A percentile compares a stretch with the other conserved stretches of the same genome.
phyloP scores from a whole-genome alignment of 2,329 filamentous ascomycete species.

The Diaporthe velutina region DNA sequence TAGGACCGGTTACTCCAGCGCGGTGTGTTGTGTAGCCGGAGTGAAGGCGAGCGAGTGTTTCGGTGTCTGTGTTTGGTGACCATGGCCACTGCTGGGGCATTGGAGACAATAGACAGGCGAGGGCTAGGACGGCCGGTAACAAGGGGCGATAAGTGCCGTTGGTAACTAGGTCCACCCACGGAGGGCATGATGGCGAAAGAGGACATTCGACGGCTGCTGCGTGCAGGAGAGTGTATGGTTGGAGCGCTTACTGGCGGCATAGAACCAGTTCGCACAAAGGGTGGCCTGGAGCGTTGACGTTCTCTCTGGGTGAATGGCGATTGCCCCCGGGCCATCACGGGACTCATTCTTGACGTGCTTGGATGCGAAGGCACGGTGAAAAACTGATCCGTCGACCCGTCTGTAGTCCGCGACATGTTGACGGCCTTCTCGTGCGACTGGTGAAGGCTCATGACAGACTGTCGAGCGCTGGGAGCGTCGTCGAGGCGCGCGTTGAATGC shows the following conservation, averaged over 20 bases:
- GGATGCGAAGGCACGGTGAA: conserved; percentile 51
- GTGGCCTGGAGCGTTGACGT: conserved; percentile 58
- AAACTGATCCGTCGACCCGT: conserved; percentile 57
- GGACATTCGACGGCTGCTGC: conserved; percentile 29
- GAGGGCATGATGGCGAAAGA: conserved; percentile 18
- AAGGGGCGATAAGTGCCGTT: conserved; percentile 56
- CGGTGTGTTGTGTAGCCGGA: conserved; percentile 64
- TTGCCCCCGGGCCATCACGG: conserved; percentile 52
- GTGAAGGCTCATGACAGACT: conserved; percentile 56
- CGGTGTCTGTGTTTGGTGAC: conserved; percentile 55
- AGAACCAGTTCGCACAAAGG: conserved; percentile 65
- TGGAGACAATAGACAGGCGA: conserved; percentile 46
- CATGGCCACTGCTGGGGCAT: conserved; percentile 50
- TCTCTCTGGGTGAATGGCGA: conserved; percentile 55
- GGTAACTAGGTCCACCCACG: conserved; percentile 43
- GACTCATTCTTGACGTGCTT: conserved; percentile 44
- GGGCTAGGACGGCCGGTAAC: conserved; percentile 47
- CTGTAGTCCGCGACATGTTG: conserved; percentile 52
- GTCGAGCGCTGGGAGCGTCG: conserved; percentile 60
- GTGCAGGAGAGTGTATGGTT: conserved; percentile 50
- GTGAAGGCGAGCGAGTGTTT: conserved; percentile 70
- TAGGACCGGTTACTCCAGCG: conserved; percentile 60
- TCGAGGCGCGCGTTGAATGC: conserved; percentile 75
- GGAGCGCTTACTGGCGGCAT: conserved; percentile 57
- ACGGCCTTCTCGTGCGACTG: conserved; percentile 47